These are phyloP conservation scores for Phaeolepiota aurea DNA, from an alignment of 768 basidiomycete genomes.

Conservation along the genomic window DNA sequence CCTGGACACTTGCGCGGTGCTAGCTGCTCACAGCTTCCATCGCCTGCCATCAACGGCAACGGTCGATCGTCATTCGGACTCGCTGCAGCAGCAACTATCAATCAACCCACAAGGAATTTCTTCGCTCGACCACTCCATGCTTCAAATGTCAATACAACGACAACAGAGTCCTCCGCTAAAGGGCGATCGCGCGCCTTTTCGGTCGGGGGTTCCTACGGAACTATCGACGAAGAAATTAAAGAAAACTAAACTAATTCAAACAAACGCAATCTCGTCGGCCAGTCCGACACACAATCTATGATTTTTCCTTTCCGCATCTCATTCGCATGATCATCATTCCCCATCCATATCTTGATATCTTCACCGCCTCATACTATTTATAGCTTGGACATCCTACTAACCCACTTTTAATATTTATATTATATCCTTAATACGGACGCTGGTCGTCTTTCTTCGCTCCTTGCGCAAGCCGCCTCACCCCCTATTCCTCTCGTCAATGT, in stretches of 20 bases:
- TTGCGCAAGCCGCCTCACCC: neutral
- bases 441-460: neutral
- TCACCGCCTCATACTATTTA: too few relatives aligned
- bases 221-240: constrained; percentile 34
- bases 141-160: constrained; percentile 3
- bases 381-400: too few relatives aligned
- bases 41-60: constrained; percentile 3
- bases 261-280: neutral
- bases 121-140: constrained; percentile 3
- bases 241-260: constrained; percentile 19
- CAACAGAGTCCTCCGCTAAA: constrained; percentile 9
- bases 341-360: too few relatives aligned
- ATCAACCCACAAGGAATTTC: neutral
- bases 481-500: neutral
- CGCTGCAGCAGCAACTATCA: neutral
- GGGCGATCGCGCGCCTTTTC: constrained; percentile 24
- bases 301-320: too few relatives aligned
- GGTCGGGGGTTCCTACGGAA: constrained; percentile 14
- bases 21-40: constrained; percentile 10
- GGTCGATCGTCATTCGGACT: constrained; percentile 1
- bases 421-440: too few relatives aligned
- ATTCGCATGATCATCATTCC: too few relatives aligned
- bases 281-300: neutral
- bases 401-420: neutral
- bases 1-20: neutral